A percentile compares a stretch with the other conserved stretches of the same genome.
phyloP scores from a whole-genome alignment of 768 basidiomycete species.

The Tricholoma terreum region DNA sequence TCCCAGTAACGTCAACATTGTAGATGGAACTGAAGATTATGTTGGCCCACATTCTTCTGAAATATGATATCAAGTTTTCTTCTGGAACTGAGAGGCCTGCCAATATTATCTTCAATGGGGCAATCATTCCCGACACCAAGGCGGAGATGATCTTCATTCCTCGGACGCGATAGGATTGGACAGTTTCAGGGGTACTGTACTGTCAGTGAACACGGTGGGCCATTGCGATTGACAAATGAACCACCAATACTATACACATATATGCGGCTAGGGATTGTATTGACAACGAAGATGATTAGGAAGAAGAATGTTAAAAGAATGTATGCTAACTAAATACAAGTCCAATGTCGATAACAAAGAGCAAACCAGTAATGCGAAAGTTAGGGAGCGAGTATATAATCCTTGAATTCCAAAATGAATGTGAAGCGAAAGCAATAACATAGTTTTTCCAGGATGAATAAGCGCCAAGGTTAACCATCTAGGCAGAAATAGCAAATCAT shows the following conservation, averaged over 20 bases:
- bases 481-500: background rate
- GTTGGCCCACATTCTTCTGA: constrained; percentile 32
- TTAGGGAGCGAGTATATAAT: constrained; percentile 2
- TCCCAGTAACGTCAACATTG: background rate
- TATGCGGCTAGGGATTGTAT: constrained; percentile 11
- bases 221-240: background rate
- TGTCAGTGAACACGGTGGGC: background rate
- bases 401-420: constrained; percentile 5
- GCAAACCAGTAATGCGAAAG: constrained; percentile 5
- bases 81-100: constrained; percentile 23
- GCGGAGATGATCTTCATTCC: constrained; percentile 26
- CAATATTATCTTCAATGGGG: constrained; percentile 32
- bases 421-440: background rate
- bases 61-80: constrained; percentile 30
- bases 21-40: constrained; percentile 38
- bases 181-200: background rate
- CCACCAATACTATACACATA: constrained; percentile 10
- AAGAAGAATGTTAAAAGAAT: constrained; percentile 3
- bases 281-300: background rate
- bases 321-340: constrained; percentile 18
- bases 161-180: background rate
- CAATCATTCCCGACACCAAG: constrained; percentile 32
- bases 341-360: constrained; percentile 20
- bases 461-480: background rate
- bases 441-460: background rate